These are phyloP conservation scores for Endogone sp. DNA, from an alignment of 192 early-diverging fungal species.

Conservation along the genomic window DNA sequence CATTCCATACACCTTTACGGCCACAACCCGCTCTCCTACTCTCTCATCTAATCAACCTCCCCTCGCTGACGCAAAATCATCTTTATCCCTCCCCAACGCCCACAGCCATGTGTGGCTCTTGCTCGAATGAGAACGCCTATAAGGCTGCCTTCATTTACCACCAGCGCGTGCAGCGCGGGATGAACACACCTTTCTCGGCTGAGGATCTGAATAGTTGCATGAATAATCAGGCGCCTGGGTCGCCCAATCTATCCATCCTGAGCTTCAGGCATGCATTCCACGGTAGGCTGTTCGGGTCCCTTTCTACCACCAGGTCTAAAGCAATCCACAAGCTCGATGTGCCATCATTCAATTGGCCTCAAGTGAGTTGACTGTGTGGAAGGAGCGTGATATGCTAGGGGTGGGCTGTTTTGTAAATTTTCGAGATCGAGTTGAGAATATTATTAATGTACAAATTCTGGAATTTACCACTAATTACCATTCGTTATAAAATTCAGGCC, in stretches of 20 bases:
- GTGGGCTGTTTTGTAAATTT: too few relatives aligned
- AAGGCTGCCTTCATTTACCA: constrained; percentile 73
- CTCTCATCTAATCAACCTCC: neutral
- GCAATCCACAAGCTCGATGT: constrained; percentile 73
- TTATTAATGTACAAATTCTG: too few relatives aligned
- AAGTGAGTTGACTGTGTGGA: neutral
- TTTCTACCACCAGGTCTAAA: constrained; percentile 63
- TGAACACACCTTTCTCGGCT: constrained; percentile 18
- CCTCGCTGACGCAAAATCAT: neutral
- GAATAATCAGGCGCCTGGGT: constrained; percentile 60
- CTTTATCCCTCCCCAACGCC: neutral
- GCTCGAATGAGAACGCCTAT: constrained; percentile 71
- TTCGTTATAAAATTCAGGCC: too few relatives aligned
- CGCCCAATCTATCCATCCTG: constrained; percentile 63
- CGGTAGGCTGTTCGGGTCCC: constrained; percentile 66
- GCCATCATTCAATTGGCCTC: constrained; percentile 67
- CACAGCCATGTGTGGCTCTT: constrained; percentile 62
- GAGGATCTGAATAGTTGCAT: constrained; percentile 53
- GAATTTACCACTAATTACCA: too few relatives aligned
- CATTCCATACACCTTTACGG: neutral
- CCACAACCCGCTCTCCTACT: neutral
- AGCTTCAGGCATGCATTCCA: constrained; percentile 64
- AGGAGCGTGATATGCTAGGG: too few relatives aligned
- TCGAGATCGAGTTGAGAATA: too few relatives aligned
- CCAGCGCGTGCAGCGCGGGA: constrained; percentile 44